phyloP scores from a whole-genome alignment of 2,329 filamentous ascomycete species.

The Cercospora nicotianae region DNA sequence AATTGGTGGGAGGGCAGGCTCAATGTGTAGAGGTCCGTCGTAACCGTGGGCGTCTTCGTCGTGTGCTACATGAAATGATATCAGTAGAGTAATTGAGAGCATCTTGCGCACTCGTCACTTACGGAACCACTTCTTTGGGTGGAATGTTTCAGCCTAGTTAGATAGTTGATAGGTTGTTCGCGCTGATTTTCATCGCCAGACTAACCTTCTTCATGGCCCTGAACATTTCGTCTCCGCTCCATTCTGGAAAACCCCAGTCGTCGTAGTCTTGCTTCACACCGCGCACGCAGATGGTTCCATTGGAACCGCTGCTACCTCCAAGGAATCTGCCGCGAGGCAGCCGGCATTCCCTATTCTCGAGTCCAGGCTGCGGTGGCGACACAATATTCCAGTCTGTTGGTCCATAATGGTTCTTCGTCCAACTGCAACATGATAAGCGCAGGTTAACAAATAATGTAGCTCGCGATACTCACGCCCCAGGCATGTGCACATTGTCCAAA shows the following conservation, averaged over 20 bases:
- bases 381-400: conserved; percentile 50
- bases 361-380: conserved; percentile 42
- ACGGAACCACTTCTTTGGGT: conserved; percentile 31
- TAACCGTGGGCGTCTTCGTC: conserved; percentile 30
- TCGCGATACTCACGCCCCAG: conserved; percentile 40
- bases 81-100: not conserved
- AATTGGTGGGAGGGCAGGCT: conserved; percentile 50
- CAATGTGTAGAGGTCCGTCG: conserved; percentile 32
- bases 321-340: conserved; percentile 48
- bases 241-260: conserved; percentile 35
- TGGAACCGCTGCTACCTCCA: conserved; percentile 46
- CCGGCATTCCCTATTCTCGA: conserved; percentile 45
- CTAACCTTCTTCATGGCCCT: conserved; percentile 33
- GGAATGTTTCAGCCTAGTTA: conserved; percentile 30
- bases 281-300: conserved; percentile 48
- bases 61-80: conserved; percentile 7
- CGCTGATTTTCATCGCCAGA: not conserved
- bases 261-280: conserved; percentile 47
- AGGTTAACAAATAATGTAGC: not conserved
- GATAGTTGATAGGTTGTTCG: not conserved
- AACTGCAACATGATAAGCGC: conserved; percentile 29
- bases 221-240: conserved; percentile 35
- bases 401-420: conserved; percentile 46
- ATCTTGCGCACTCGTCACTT: conserved; percentile 25
- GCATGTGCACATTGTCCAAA: conserved; percentile 50